Base-by-base conservation (phyloP, 2,329 filamentous ascomycete genomes). In the Colletotrichum sp. region DNA sequence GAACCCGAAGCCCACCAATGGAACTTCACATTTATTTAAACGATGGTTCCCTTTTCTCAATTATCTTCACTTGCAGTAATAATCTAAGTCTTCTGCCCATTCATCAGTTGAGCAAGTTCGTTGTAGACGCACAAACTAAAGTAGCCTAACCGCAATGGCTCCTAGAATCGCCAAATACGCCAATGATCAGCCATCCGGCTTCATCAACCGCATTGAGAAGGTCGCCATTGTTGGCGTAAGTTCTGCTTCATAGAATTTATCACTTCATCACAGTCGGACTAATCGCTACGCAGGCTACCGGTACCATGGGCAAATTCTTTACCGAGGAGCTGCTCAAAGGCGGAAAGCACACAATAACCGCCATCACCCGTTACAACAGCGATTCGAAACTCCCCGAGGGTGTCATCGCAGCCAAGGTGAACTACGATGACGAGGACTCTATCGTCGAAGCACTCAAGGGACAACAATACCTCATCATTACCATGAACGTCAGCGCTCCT, bases 391-490 rank as follows among this genome's bases (percentile, higher is more conserved):
- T 90, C 3, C 88, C 90, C 4, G 77, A 82, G 0, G 88, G 88
- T 16, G 84, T 91, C 26, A 79, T 82, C 3, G 77, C 85, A 16
- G 84, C 82, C 32, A 75, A 79, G 5, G 82, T 92, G 32, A 83
- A 89, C 79, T 90, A 90, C 77, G 80, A 83, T 30, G 82, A 89
- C 62, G 79, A 84, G 10, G 63, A 79, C 1, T 84, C 87, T 2
- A 79, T 93, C 13, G 82, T 90, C 4, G 78, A 80, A 0, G 90
- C 90, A 3, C 86, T 93, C 3, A 79, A 82, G 26, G 89, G 85
- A 72, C 90, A 92, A 76, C 86, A 93, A n/a, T 86, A 87, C 13
- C 81, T 91, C 5, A 85, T 90, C 79, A 90, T 92, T 78, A 88
- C 89, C 34, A 80, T 91, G 71, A 79, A 85, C 8, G 82, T 83